Conservation (phyloP, 176 grass and related monocot species). For the Oryza meridionalis region DNA sequence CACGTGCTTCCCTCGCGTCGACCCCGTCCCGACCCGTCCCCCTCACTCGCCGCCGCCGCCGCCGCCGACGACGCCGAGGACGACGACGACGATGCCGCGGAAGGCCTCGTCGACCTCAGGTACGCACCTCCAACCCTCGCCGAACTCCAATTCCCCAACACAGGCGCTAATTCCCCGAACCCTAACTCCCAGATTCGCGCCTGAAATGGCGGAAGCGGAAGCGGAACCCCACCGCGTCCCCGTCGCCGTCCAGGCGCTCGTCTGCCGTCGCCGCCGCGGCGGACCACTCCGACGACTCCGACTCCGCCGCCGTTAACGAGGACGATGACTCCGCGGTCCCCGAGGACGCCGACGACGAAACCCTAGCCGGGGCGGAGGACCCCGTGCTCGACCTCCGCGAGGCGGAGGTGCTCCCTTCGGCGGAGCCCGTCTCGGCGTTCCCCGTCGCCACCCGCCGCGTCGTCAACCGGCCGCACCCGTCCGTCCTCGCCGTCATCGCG, state of each 20-base stretch:
- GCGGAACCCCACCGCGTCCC: slow-evolving; percentile 53
- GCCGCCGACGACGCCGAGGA: not conserved
- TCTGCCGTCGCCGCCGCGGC: slow-evolving; percentile 31
- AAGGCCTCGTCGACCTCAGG: slow-evolving; percentile 63
- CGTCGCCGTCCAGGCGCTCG: slow-evolving; percentile 46
- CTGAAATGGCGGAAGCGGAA: slow-evolving; percentile 92
- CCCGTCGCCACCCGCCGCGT: slow-evolving; percentile 54
- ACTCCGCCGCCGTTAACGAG: slow-evolving; percentile 32
- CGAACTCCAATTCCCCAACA: not conserved
- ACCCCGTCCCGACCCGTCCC: slow-evolving; percentile 7
- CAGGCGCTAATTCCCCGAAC: not conserved
- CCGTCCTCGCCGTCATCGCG: slow-evolving; percentile 58
- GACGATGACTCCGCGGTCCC: slow-evolving; percentile 25
- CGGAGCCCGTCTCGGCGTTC: slow-evolving; percentile 58
- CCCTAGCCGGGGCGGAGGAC: slow-evolving; percentile 21
- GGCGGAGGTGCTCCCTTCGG: slow-evolving; percentile 64
- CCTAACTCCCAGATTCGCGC: slow-evolving; percentile 71
- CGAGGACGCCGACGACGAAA: not conserved
- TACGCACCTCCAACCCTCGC: slow-evolving; percentile 14
- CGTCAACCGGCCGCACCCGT: slow-evolving; percentile 76
- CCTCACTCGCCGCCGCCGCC: slow-evolving; percentile 2
- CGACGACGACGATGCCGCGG: slow-evolving; percentile 55
- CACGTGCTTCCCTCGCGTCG: slow-evolving; percentile 33
- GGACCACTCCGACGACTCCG: slow-evolving; percentile 35
- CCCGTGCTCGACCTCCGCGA: slow-evolving; percentile 63